These are phyloP conservation scores for Beauveria rudraprayagi DNA, from an alignment of 2,329 filamentous ascomycete species.

Conservation along the genomic window DNA sequence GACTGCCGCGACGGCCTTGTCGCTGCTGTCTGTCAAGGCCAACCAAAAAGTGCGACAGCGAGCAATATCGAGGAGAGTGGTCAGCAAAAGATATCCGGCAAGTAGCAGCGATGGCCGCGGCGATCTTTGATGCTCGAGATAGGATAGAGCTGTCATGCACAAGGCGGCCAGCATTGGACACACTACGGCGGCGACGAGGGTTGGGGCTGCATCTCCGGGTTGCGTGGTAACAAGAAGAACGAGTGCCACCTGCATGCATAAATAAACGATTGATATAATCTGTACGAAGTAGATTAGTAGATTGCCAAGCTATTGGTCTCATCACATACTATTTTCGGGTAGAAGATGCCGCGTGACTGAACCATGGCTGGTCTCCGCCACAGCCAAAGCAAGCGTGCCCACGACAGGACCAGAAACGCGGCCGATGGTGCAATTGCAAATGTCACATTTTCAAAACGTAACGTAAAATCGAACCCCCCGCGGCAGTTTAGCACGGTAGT, in stretches of 20 bases:
- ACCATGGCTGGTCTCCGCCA: not conserved
- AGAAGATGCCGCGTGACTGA: not conserved
- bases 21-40: no score
- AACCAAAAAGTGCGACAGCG: slow-evolving; percentile 30
- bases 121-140: slow-evolving; percentile 28
- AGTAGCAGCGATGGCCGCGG: slow-evolving; percentile 36
- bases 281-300: not conserved
- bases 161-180: slow-evolving; percentile 17
- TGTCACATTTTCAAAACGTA: not conserved
- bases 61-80: slow-evolving; percentile 35
- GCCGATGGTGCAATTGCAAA: not conserved
- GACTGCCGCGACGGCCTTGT: slow-evolving; percentile 14
- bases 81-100: slow-evolving; percentile 32
- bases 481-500: no score
- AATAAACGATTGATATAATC: not conserved
- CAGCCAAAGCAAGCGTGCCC: not conserved
- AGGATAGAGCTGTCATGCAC: slow-evolving; percentile 24
- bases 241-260: not conserved
- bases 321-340: not conserved
- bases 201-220: no score
- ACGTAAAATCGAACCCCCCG: not conserved
- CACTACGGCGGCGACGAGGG: slow-evolving; percentile 18
- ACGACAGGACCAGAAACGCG: not conserved
- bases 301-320: not conserved
- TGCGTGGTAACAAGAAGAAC: not conserved